A percentile compares a stretch with the other conserved stretches of the same genome.
Evolutionary conservation across 257 asterid species (phyloP).

Genomic region (Fraxinus quadrangulata): DNA sequence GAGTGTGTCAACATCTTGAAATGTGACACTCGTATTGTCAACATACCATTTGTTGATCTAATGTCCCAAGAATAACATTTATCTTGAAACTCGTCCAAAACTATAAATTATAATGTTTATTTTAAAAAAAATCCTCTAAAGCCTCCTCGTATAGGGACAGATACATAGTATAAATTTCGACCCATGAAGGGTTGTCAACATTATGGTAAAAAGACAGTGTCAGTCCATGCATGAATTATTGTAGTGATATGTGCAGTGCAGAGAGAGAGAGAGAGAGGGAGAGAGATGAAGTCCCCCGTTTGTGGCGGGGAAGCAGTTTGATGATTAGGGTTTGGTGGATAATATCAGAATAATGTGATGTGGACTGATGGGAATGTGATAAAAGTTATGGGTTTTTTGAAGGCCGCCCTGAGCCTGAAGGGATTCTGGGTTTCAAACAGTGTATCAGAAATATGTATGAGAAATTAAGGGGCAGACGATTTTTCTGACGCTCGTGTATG

Average conservation of each 20-base stretch:
- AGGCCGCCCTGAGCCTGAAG: constrained; percentile 33
- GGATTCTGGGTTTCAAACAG: too few species aligned
- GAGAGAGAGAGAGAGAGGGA: background rate
- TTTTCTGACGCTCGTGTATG: constrained; percentile 50
- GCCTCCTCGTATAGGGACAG: constrained; percentile 45
- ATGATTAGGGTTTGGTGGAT: constrained; percentile 32
- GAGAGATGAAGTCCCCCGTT: constrained; percentile 39
- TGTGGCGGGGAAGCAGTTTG: constrained; percentile 64
- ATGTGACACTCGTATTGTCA: too few species aligned
- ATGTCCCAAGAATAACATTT: too few species aligned
- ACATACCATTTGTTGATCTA: too few species aligned
- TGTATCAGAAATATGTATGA: background rate
- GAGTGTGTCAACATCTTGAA: too few species aligned
- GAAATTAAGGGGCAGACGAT: constrained; percentile 30
- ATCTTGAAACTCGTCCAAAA: too few species aligned
- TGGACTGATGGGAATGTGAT: constrained; percentile 45
- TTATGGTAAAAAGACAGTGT: constrained; percentile 24
- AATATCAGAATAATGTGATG: constrained; percentile 25
- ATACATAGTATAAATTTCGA: constrained; percentile 12
- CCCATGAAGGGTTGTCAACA: background rate
- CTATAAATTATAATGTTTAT: too few species aligned
- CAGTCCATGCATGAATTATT: constrained; percentile 50
- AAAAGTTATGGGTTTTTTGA: constrained; percentile 53
- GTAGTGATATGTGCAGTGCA: constrained; percentile 23
- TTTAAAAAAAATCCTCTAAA: too few species aligned